phyloP scores from a whole-genome alignment of 306 rosid species.

The cucumber (Cucumis sativus) region DNA sequence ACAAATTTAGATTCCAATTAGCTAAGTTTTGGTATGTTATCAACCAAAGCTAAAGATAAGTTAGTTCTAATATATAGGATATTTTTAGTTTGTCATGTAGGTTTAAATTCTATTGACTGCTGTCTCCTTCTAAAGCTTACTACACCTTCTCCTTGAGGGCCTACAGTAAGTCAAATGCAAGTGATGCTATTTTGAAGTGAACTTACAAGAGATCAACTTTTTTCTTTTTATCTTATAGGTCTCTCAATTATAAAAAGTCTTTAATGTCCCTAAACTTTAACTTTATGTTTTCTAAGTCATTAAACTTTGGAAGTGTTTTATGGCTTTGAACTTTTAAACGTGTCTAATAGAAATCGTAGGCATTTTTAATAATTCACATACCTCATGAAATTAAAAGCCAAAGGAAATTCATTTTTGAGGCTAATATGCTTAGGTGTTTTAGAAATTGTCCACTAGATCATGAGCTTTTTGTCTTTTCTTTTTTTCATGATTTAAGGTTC shows the following conservation, averaged over 20 bases:
- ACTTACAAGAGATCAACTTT: not conserved
- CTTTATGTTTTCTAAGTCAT: too few species aligned
- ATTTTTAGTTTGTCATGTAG: not conserved
- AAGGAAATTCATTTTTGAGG: too few species aligned
- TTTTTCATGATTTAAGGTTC: not conserved
- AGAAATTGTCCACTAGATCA: too few species aligned
- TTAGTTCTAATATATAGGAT: not conserved
- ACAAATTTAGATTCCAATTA: not conserved
- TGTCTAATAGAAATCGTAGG: not conserved
- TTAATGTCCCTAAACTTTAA: too few species aligned
- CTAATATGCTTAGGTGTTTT: too few species aligned
- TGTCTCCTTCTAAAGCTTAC: not conserved
- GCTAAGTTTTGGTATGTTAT: not conserved
- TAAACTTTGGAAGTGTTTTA: too few species aligned
- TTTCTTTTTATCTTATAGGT: not conserved
- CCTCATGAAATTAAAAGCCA: not conserved
- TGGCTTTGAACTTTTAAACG: not conserved
- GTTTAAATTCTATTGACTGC: not conserved
- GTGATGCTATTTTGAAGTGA: not conserved
- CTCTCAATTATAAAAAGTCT: not conserved
- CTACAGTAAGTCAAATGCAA: not conserved
- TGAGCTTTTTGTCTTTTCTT: too few species aligned
- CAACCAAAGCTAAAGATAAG: not conserved
- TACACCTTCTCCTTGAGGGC: not conserved
- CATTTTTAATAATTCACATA: not conserved